Evolutionary conservation across 2,329 filamentous ascomycete genomes (phyloP).

Genomic region (Colletotrichum coccodes): DNA sequence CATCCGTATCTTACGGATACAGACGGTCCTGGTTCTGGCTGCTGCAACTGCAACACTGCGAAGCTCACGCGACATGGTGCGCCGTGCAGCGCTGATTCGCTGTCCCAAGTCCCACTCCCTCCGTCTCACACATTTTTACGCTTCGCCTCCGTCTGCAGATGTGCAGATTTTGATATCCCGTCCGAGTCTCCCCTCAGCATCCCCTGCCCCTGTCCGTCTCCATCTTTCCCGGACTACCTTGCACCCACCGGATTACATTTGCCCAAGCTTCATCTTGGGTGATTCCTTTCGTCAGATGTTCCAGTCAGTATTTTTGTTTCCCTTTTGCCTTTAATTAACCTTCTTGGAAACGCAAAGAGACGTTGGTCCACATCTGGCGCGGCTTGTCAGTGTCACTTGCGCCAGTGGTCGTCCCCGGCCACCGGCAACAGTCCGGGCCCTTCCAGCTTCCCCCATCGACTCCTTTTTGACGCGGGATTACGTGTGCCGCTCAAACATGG

Average conservation of each 20-base stretch:
- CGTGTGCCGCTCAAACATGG: slow-evolving; percentile 22
- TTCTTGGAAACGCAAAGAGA: neutral
- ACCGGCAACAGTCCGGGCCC: slow-evolving; percentile 3
- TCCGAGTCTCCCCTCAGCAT: too few species aligned
- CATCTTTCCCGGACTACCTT: slow-evolving; percentile 1
- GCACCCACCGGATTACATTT: neutral
- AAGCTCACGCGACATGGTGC: neutral
- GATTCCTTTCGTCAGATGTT: neutral
- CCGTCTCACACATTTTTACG: neutral
- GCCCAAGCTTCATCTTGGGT: neutral
- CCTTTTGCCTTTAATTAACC: neutral
- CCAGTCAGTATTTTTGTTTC: neutral
- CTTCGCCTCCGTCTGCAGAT: neutral
- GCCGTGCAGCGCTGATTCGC: neutral
- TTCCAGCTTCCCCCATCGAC: neutral
- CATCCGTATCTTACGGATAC: too few species aligned
- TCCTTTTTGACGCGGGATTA: slow-evolving; percentile 25
- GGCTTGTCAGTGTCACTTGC: slow-evolving; percentile 1
- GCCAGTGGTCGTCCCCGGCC: neutral
- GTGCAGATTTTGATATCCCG: neutral
- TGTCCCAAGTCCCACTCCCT: neutral
- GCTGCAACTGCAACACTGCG: neutral
- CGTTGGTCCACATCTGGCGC: neutral
- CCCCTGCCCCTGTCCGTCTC: neutral
- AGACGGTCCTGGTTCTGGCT: neutral